Base-by-base conservation (phyloP, 208 protist species). In the Leishmania mexicana region DNA sequence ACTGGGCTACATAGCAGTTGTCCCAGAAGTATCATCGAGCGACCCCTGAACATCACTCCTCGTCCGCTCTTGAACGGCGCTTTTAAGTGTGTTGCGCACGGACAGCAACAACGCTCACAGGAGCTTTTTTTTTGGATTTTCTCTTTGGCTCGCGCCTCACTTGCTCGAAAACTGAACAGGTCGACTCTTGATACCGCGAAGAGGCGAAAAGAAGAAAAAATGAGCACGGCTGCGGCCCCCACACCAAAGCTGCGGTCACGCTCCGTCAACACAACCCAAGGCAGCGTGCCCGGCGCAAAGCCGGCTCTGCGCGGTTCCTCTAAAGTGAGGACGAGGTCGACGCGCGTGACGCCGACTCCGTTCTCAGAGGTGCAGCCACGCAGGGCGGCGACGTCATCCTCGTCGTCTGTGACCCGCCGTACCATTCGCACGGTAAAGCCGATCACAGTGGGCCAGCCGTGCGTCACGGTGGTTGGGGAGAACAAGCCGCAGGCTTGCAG, bases 231-330 rank as follows among this genome's bases (percentile, higher is more conserved):
- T 1, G 49, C 74, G 8, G 67, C 76, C 62, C 73, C 83, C 6
- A 60, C 78, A 38, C 24, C 31, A n/a, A 80, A 72, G 31, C 60
- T 86, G 78, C 83, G 75, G 47, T 40, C 83, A 8, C 78, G 83
- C 17, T n/a, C 74, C 28, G 67, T 83, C 57, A 86, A 86, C 75
- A 83, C 83, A 4, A 80, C 47, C 40, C 74, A 75, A 24, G 67
- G 51, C 38, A 35, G 35, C 7, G 76, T 65, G 40, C n/a, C 47
- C 42, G 47, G 75, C 35, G 40, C 58, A 4, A 78, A 78, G 40
- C 19, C 75, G 1, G 35, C n/a, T 31, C 21, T 57, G 19, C 31
- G 51, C 21, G 28, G 15, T 3, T 6, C 81, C 11, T 38, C 76
- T 17, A 81, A 76, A 53, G 35, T 47, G 3, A 42, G 19, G 40